phyloP scores from a whole-genome alignment of 2,329 filamentous ascomycete genomes.

The Orbilia blumenaviensis region DNA sequence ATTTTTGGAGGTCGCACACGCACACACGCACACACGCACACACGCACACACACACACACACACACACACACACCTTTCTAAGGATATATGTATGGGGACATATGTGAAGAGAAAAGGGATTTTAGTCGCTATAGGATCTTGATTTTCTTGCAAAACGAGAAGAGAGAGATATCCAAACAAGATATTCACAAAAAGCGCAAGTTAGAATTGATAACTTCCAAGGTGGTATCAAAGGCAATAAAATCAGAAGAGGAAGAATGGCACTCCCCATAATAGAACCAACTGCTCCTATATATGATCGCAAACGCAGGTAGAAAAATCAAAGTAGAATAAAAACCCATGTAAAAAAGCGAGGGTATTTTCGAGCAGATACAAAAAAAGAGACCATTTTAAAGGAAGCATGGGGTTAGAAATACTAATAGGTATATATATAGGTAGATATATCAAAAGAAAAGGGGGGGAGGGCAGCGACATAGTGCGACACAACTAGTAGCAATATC shows the following conservation, averaged over 20 bases:
- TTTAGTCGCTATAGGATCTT: constrained; percentile 29
- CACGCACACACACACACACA: too few relatives aligned
- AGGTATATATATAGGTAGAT: constrained; percentile 43
- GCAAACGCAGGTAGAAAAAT: constrained; percentile 11
- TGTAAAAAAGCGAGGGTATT: constrained; percentile 40
- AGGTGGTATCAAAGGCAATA: constrained; percentile 38
- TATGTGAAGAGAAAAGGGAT: constrained; percentile 30
- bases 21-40: too few relatives aligned
- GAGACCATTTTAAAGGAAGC: not conserved
- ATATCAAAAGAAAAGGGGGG: not conserved
- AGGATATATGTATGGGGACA: too few relatives aligned
- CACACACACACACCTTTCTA: not conserved
- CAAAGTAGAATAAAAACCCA: constrained; percentile 9
- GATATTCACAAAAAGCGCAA: constrained; percentile 25
- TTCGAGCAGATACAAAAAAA: not conserved
- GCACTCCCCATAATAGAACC: constrained; percentile 16
- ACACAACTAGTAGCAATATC: constrained; percentile 4
- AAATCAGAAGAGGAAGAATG: not conserved
- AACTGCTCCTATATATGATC: constrained; percentile 38
- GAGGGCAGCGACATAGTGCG: not conserved
- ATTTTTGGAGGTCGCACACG: too few relatives aligned
- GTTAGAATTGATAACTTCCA: not conserved
- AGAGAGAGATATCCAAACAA: constrained; percentile 43
- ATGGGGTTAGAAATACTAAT: not conserved
- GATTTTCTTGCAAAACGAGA: constrained; percentile 37